Evolutionary conservation across 2,329 filamentous ascomycete species (phyloP), one percentile per base, ranked within the genome.

Genomic region (Raffaelea arxii): DNA sequence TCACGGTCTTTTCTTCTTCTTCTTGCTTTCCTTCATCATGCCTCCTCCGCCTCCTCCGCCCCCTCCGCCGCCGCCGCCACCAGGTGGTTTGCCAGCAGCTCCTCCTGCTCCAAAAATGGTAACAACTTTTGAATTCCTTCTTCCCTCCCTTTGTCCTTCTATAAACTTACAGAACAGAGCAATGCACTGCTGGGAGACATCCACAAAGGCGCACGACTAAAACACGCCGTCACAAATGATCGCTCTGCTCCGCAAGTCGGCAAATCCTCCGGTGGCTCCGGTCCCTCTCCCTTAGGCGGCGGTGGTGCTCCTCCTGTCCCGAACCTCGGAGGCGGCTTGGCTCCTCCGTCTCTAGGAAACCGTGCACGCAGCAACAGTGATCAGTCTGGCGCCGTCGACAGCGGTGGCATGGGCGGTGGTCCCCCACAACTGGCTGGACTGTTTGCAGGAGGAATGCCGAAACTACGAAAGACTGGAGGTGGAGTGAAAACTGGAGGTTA

Each of bases 381-480:
- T 56, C 76, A 78, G 44, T 74, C 72, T 40, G 65, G 68, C 51
- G 61, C 60, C 12, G 55, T 65, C 18, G 56, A 60, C 19, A 66
- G 65, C 2, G 65, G 32, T 36, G 32, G 32, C 7, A 36, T 36
- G 32, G 32, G 32, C 32, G 32, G 32, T 36, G 32, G 78, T 19
- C 78, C 86, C 41, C 88, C 89, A 11, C 91, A 96, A 61, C 65
- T 97, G 11, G 91, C 72, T 25, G 92, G 92, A 1, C 65, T 98
- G 23, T 95, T 98, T 60, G 88, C 86, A 1, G 90, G 88, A 30
- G 92, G 91, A 32, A 97, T 97, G 78, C 92, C 92, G 3, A 97
- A 96, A 68, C 63, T 98, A 58, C 86, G 86, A 63, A 96, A 94
- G 69, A 77, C 82, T 3, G 85, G 88, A 47, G 90, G 86, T 41